Evolutionary conservation across 1,284 basidiomycete species (phyloP), one percentile per base, ranked within the genome.

Genomic region (Leccinum subatratum): DNA sequence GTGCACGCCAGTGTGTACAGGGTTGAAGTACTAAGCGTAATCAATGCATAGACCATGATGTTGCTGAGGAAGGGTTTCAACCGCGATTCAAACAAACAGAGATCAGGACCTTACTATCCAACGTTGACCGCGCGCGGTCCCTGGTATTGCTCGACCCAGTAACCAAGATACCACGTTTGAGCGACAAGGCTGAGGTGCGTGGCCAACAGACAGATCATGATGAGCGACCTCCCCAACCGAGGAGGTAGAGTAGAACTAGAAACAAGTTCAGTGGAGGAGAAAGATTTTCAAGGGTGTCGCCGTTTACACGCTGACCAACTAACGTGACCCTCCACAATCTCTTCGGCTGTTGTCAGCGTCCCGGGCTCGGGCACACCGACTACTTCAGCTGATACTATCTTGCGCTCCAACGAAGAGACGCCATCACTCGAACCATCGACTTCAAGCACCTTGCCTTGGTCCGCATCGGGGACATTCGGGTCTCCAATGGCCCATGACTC

Each of bases 311-410:
- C 80, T 30, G 77, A 69, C 80, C 75, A 81, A 66, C 85, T 81
- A 59, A 89, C 81, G 66, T 85, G 83, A 20, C 88, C 89, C 68
- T 85, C 78, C 22, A 81, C 80, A 64, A 87, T 81, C 76, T 91
- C 88, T 73, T 90, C 89, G 1, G 82, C 84, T 45, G 86, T 75
- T 61, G 87, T 81, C 14, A 89, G 77, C 67, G 84, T 85, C 0
- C 84, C 84, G 18, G 71, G 70, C 18, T 72, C 54, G 16, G 51
- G 14, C 14, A 56, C 51, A 16, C 7, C 14, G 8, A 9, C 66
- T n/a, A 20, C 25, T 37, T 18, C 34, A 34, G 18, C 25, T 12
- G 60, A 61, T 39, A 12, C 37, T 20, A 45, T 7, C 5, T 51
- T 42, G 25, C 54, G 42, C 22, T 28, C 45, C 32, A 61, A 60